phyloP scores from a whole-genome alignment of 1,284 basidiomycete species.

The Tilletia walkeri region DNA sequence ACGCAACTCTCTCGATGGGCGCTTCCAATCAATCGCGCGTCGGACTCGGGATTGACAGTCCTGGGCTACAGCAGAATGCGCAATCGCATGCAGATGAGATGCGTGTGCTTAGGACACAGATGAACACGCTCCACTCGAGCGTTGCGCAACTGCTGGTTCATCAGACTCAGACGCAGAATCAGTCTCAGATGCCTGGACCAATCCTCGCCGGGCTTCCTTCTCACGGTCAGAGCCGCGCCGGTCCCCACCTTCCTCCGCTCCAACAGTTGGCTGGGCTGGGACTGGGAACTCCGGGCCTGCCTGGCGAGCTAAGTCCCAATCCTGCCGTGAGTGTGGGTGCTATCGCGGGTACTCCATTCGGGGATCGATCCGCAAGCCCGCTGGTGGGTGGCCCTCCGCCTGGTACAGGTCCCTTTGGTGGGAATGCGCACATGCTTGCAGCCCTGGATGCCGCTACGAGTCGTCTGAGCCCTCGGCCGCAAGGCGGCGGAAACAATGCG shows the following conservation, averaged over 20 bases:
- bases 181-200: conserved; percentile 21
- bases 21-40: conserved; percentile 29
- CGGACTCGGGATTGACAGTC: conserved; percentile 23
- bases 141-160: conserved; percentile 39
- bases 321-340: conserved; percentile 5
- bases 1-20: conserved; percentile 73
- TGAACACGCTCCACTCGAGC: conserved; percentile 37
- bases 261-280: conserved; percentile 13
- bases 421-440: not conserved
- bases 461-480: conserved; percentile 2
- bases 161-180: conserved; percentile 22
- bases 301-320: conserved; percentile 11
- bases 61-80: not conserved
- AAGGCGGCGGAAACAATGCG: conserved; percentile 6
- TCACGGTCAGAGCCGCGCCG: not conserved
- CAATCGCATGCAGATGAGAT: conserved; percentile 31
- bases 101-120: conserved; percentile 38
- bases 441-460: not conserved
- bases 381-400: conserved; percentile 5
- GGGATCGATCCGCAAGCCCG: conserved; percentile 8
- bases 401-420: not conserved
- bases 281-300: not conserved
- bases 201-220: not conserved
- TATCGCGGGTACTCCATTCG: conserved; percentile 3
- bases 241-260: not conserved